Conservation (phyloP, 768 basidiomycete genomes). For the Baorangia bicolor region DNA sequence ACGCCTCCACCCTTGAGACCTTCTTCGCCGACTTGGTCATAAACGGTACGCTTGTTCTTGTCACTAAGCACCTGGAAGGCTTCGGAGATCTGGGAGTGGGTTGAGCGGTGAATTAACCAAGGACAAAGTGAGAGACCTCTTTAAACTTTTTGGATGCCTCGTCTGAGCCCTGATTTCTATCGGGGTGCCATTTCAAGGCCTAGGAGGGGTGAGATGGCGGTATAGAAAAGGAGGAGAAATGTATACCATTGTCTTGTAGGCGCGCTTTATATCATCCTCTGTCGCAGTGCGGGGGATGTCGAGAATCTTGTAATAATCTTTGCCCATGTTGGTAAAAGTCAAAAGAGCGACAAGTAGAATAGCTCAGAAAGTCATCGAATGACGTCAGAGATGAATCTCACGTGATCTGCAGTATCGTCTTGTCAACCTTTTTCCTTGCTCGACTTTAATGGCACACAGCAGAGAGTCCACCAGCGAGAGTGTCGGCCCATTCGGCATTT, state of each 20-base stretch:
- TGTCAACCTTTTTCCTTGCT: background rate
- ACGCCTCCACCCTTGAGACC: constrained; percentile 76
- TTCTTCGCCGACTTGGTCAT: constrained; percentile 95
- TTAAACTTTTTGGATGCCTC: constrained; percentile 90
- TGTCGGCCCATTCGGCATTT: constrained; percentile 45
- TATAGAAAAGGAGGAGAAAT: background rate
- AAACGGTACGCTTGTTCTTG: constrained; percentile 77
- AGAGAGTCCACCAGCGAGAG: constrained; percentile 11
- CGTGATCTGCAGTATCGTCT: background rate
- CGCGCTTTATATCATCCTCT: constrained; percentile 90
- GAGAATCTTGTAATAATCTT: constrained; percentile 86
- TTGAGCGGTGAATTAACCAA: background rate
- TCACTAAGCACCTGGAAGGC: constrained; percentile 95
- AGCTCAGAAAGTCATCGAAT: constrained; percentile 35
- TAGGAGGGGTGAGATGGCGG: constrained; percentile 24
- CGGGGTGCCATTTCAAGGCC: constrained; percentile 96
- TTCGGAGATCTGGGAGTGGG: constrained; percentile 69
- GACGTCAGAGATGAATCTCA: constrained; percentile 29
- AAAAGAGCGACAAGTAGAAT: too few relatives aligned
- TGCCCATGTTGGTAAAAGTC: constrained; percentile 45
- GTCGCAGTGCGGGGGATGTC: constrained; percentile 70
- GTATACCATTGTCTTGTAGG: constrained; percentile 89
- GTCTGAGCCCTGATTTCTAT: constrained; percentile 84
- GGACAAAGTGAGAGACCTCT: constrained; percentile 51
- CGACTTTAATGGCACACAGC: constrained; percentile 16